A percentile compares a stretch with the other conserved stretches of the same genome.
These are phyloP conservation scores for Paradendryphiella salina DNA, from an alignment of 2,329 filamentous ascomycete genomes.

Conservation along the genomic window DNA sequence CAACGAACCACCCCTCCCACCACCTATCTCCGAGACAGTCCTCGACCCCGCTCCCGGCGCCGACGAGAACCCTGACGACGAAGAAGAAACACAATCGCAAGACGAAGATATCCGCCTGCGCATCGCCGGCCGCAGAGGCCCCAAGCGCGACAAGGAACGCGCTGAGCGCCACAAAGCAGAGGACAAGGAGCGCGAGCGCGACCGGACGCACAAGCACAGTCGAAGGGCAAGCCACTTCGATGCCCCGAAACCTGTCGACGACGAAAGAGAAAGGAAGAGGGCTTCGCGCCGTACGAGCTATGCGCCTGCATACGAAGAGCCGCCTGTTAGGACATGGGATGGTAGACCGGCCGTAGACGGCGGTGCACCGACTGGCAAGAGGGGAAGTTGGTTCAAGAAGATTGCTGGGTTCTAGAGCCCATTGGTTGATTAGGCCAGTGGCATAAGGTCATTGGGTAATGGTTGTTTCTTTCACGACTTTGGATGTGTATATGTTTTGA, in stretches of 20 bases:
- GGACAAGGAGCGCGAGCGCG: slow-evolving; percentile 34
- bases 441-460: neutral
- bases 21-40: slow-evolving; percentile 53
- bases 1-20: slow-evolving; percentile 52
- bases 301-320: slow-evolving; percentile 39
- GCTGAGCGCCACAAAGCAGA: slow-evolving; percentile 35
- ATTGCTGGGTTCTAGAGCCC: slow-evolving; percentile 33
- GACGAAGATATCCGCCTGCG: slow-evolving; percentile 48
- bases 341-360: slow-evolving; percentile 44
- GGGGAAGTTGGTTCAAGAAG: slow-evolving; percentile 55
- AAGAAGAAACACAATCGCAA: slow-evolving; percentile 43
- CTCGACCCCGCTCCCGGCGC: slow-evolving; percentile 46
- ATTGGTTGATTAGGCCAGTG: no score
- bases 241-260: slow-evolving; percentile 23
- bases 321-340: slow-evolving; percentile 47
- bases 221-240: slow-evolving; percentile 35
- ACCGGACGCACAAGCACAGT: slow-evolving; percentile 34
- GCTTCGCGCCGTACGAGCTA: slow-evolving; percentile 38
- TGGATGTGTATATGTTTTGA: slow-evolving; percentile 2
- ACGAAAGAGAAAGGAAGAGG: slow-evolving; percentile 30
- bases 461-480: neutral
- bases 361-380: slow-evolving; percentile 39
- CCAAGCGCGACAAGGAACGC: slow-evolving; percentile 38
- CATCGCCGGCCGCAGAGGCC: slow-evolving; percentile 37
- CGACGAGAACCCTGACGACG: slow-evolving; percentile 33